Evolutionary conservation across 768 basidiomycete species (phyloP).

Genomic region (Cyclocybe cylindracea): DNA sequence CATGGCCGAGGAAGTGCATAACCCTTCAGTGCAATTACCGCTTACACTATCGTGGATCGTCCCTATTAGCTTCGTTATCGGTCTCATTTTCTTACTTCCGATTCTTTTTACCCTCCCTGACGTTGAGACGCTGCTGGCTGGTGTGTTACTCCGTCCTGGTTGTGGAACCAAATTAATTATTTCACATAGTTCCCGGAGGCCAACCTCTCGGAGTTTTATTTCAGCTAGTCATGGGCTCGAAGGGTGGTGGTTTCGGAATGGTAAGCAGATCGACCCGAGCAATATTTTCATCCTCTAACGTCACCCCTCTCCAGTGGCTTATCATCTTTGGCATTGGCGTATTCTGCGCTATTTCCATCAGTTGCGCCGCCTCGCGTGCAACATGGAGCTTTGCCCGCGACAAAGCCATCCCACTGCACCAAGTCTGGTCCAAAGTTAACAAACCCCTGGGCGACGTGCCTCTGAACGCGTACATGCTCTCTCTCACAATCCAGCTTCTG

Average conservation of each 20-base stretch:
- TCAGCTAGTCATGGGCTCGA: conserved; percentile 60
- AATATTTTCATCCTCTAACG: conserved; percentile 7
- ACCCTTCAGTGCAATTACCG: conserved; percentile 56
- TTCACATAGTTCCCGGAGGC: conserved; percentile 48
- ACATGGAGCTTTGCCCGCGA: conserved; percentile 76
- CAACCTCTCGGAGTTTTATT: conserved; percentile 69
- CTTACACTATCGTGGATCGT: conserved; percentile 54
- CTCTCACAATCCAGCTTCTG: conserved; percentile 56
- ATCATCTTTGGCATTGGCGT: conserved; percentile 55
- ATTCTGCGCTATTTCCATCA: conserved; percentile 68
- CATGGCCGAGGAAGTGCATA: conserved; percentile 68
- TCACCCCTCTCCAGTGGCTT: conserved; percentile 5
- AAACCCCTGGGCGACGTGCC: conserved; percentile 47
- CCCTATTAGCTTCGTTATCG: conserved; percentile 51
- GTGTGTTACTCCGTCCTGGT: conserved; percentile 28
- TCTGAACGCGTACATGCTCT: conserved; percentile 60
- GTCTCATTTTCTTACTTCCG: conserved; percentile 59
- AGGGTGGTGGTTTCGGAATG: conserved; percentile 62
- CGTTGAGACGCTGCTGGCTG: conserved; percentile 49
- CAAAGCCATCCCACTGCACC: conserved; percentile 58
- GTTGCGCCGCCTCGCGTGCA: conserved; percentile 65
- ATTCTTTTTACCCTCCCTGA: conserved; percentile 68
- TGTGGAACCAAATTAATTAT: conserved; percentile 4
- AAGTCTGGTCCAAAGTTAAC: conserved; percentile 47
- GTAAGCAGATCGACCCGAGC: conserved; percentile 47